A percentile compares a stretch with the other conserved stretches of the same genome.
Conservation (phyloP, 176 grass and related monocot genomes). For the Calamus simplicifolius region DNA sequence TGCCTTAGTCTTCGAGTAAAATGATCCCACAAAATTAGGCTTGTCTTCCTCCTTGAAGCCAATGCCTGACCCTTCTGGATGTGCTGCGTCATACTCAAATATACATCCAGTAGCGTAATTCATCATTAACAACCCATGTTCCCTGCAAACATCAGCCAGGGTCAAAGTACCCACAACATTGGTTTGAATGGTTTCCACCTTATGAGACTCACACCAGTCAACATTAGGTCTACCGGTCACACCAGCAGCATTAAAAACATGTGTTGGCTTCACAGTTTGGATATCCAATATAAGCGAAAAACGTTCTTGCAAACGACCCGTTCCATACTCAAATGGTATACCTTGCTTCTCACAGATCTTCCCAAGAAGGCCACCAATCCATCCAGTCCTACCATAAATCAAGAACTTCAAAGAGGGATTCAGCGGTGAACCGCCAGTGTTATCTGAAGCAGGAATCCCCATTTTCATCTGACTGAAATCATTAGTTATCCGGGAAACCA, state of each 20-base stretch:
- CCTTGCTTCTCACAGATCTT: constrained; percentile 79
- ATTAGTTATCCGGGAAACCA: constrained; percentile 35
- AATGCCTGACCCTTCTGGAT: constrained; percentile 64
- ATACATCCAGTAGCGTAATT: constrained; percentile 84
- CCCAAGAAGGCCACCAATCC: constrained; percentile 77
- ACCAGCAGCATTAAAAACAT: constrained; percentile 82
- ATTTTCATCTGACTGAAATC: constrained; percentile 32
- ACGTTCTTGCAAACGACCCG: constrained; percentile 57
- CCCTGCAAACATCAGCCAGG: constrained; percentile 56
- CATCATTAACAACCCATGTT: constrained; percentile 59
- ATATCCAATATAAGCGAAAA: constrained; percentile 47
- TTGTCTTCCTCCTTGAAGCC: constrained; percentile 77
- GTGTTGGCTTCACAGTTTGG: constrained; percentile 63
- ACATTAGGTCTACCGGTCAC: constrained; percentile 82
- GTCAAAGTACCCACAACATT: constrained; percentile 73
- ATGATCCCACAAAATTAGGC: constrained; percentile 66
- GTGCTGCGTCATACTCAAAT: constrained; percentile 61
- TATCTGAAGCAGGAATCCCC: constrained; percentile 31
- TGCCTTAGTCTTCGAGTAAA: constrained; percentile 80
- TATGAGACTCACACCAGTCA: constrained; percentile 81
- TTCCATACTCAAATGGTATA: constrained; percentile 65
- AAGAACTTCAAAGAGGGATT: constrained; percentile 46
- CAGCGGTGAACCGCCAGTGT: constrained; percentile 3
- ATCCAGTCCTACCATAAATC: constrained; percentile 74
- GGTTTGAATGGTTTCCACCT: constrained; percentile 58